Evolutionary conservation across 2,329 filamentous ascomycete species (phyloP).

Genomic region (Rhinocladiella similis): DNA sequence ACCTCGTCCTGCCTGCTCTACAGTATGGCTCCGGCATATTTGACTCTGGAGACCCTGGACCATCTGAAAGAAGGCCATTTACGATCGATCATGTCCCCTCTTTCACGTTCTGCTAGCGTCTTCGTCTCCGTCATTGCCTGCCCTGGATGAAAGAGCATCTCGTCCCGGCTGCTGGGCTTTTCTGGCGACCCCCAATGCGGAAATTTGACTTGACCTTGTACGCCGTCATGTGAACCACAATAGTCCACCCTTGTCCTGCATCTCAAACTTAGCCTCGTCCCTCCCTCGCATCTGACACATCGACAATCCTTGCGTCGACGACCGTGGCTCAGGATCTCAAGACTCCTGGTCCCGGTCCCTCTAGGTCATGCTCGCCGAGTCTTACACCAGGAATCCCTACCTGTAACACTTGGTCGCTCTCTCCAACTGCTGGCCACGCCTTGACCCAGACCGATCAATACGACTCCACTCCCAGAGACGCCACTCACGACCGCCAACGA

Average conservation of each 20-base stretch:
- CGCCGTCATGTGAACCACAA: conserved; percentile 13
- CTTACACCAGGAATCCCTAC: conserved; percentile 13
- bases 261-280: conserved; percentile 1
- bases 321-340: neutral
- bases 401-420: conserved; percentile 4
- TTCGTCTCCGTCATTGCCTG: conserved; percentile 1
- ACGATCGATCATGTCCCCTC: neutral
- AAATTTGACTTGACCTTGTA: conserved; percentile 24
- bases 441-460: neutral
- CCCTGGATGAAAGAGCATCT: neutral
- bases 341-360: conserved; percentile 10
- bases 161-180: neutral
- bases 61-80: neutral
- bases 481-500: conserved; percentile 12
- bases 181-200: conserved; percentile 10
- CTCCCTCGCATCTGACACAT: conserved; percentile 13
- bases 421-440: neutral
- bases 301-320: conserved; percentile 8
- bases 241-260: conserved; percentile 8
- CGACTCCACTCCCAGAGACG: conserved; percentile 6
- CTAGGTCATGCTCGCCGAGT: conserved; percentile 3
- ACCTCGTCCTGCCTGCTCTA: no score
- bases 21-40: no score
- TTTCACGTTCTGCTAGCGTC: neutral
- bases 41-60: no score